A percentile compares a stretch with the other conserved stretches of the same genome.
phyloP scores from a whole-genome alignment of 495 filamentous ascomycete genomes.

The Antarctomyces pellizariae region DNA sequence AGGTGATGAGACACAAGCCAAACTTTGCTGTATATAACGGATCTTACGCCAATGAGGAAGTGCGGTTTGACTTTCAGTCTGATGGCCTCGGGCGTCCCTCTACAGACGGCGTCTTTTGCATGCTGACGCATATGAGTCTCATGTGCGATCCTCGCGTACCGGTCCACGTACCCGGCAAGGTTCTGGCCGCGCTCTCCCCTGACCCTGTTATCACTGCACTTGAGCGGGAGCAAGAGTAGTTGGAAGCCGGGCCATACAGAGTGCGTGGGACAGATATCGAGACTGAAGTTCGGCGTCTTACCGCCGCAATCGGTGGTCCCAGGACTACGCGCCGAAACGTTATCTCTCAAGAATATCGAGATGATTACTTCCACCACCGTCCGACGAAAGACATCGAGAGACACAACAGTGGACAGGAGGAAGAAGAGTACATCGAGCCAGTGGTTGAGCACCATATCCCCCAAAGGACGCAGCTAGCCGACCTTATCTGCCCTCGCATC shows the following conservation, averaged over 20 bases:
- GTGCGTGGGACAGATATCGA: background rate
- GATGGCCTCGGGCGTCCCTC: constrained; percentile 4
- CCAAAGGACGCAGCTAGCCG: constrained; percentile 7
- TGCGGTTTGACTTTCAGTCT: constrained; percentile 8
- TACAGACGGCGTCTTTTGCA: constrained; percentile 2
- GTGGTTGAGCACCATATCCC: constrained; percentile 9
- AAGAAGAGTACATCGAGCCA: constrained; percentile 9
- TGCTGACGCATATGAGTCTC: constrained; percentile 8
- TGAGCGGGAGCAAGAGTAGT: constrained; percentile 6
- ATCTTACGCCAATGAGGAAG: constrained; percentile 4
- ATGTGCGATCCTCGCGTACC: constrained; percentile 8
- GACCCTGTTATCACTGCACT: constrained; percentile 9
- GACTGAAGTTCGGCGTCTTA: constrained; percentile 3
- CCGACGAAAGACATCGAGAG: constrained; percentile 14
- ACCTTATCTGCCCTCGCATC: constrained; percentile 6
- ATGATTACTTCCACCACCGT: constrained; percentile 12
- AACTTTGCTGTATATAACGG: too few species aligned
- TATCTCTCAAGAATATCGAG: constrained; percentile 9
- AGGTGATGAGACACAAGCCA: too few species aligned
- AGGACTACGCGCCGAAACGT: constrained; percentile 4
- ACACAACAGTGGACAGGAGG: constrained; percentile 6
- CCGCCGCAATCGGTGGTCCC: constrained; percentile 2
- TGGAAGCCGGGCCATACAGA: constrained; percentile 6
- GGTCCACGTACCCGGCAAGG: constrained; percentile 9
- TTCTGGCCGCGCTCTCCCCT: constrained; percentile 3